Conservation (phyloP, 768 basidiomycete species). For the Mycena indigotica region DNA sequence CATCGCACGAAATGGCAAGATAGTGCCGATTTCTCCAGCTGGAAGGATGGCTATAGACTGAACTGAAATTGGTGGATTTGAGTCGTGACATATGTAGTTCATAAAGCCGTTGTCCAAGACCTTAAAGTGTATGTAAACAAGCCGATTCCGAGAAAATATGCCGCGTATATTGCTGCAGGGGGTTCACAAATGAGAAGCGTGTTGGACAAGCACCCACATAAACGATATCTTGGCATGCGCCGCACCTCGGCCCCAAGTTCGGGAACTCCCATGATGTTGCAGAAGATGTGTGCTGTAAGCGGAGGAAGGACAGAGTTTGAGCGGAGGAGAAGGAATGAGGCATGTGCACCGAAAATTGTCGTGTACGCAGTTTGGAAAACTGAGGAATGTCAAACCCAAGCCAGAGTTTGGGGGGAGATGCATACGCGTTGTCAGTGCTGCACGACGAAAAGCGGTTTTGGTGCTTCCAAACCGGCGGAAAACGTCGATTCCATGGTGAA, state of each 20-base stretch:
- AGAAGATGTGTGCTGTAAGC: slow-evolving; percentile 82
- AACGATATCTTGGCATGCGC: slow-evolving; percentile 50
- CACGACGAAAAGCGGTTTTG: slow-evolving; percentile 59
- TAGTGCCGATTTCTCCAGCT: neutral
- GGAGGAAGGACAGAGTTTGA: slow-evolving; percentile 83
- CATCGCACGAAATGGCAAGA: neutral
- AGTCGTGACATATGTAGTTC: too few species aligned
- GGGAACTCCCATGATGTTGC: slow-evolving; percentile 94
- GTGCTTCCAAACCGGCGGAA: slow-evolving; percentile 78
- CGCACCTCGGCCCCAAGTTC: slow-evolving; percentile 58
- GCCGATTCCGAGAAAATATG: slow-evolving; percentile 8
- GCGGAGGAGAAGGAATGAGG: slow-evolving; percentile 81
- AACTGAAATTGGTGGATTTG: neutral
- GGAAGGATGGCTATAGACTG: neutral
- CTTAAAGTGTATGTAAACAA: slow-evolving; percentile 3
- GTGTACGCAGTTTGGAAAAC: slow-evolving; percentile 91
- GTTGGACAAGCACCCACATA: neutral
- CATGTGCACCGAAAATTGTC: slow-evolving; percentile 88
- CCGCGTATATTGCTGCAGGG: slow-evolving; percentile 10
- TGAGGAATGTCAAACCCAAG: slow-evolving; percentile 33
- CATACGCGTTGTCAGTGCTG: slow-evolving; percentile 59
- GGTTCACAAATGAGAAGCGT: neutral
- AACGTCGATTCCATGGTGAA: slow-evolving; percentile 89
- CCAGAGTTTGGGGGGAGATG: neutral
- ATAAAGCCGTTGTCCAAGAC: slow-evolving; percentile 6